phyloP scores from a whole-genome alignment of 1,284 basidiomycete species.

The Agroathelia rolfsii region DNA sequence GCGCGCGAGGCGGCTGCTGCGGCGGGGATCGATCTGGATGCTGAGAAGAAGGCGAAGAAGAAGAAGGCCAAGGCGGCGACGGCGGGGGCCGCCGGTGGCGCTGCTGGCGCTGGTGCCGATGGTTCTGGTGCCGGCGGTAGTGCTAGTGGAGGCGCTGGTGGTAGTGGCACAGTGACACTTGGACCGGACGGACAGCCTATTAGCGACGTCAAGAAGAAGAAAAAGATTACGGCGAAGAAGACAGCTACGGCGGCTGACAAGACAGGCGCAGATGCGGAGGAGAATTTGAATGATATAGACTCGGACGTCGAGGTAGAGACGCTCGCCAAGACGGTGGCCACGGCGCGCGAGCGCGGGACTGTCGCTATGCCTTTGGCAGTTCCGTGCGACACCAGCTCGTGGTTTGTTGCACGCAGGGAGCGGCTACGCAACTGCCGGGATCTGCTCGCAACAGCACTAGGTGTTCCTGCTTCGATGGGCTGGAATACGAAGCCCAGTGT shows the following conservation, averaged over 20 bases:
- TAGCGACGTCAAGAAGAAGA: too few relatives aligned
- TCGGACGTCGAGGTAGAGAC: conserved; percentile 64
- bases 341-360: conserved; percentile 43
- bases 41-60: conserved; percentile 19
- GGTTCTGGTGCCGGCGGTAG: too few relatives aligned
- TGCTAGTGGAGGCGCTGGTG: too few relatives aligned
- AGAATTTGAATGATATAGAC: conserved; percentile 72
- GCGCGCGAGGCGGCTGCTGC: conserved; percentile 58
- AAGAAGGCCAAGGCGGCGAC: conserved; percentile 23
- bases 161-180: too few relatives aligned
- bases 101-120: conserved; percentile 30
- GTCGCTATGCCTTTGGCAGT: conserved; percentile 39
- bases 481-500: conserved; percentile 21
- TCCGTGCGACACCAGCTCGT: conserved; percentile 40
- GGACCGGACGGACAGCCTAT: too few relatives aligned
- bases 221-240: too few relatives aligned
- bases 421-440: conserved; percentile 59
- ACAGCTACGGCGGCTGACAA: conserved; percentile 35
- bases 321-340: conserved; percentile 41
- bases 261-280: conserved; percentile 47
- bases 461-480: conserved; percentile 11
- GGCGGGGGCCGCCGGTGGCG: conserved; percentile 24
- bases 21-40: conserved; percentile 37
- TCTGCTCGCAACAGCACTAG: conserved; percentile 48
- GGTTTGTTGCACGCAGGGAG: conserved; percentile 72